Base-by-base conservation (phyloP, 2,329 filamentous ascomycete genomes). In the Fusarium sp. region DNA sequence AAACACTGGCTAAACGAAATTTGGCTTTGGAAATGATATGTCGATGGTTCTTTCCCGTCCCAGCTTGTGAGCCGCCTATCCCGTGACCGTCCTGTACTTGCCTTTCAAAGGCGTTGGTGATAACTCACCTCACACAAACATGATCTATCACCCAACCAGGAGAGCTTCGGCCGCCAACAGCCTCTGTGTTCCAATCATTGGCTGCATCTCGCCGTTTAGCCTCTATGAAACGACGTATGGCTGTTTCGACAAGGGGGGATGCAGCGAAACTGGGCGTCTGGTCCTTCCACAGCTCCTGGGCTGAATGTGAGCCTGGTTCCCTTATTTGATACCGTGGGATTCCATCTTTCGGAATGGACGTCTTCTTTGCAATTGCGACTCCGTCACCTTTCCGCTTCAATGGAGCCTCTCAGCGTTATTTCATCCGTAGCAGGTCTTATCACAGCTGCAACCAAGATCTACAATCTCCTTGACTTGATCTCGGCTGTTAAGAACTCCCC, bases 101-200 rank as follows among this genome's bases (percentile, higher is more conserved):
- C 18, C 10, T 25, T 34, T 33, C 51, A 36, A 20, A 38, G 29
- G 16, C 13, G 49, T 4, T 23, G 29, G 49, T 49, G 44, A 49
- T 49, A 49, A 16, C 23, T 49, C 44, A 49, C 44, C 44, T 49
- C 44, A 49, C 23, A 49, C 44, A 49, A 49, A 49, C 44, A 49
- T 49, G 44, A 49, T 49, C 44, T 29, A n/a, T 29, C 44, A 49
- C 13, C 49, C 49, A 51, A 34, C 49, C 29, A 34, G 29, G 49
- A 20, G 44, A 51, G 29, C 16, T 33, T 34, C 7, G 13, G 13
- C 49, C 14, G 3, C 14, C 44, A 49, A 49, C 27, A 49, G 6
- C 8, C 42, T 11, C 42, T 9, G 23, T 49, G 44, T 13, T 49
- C 44, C 44, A 33, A 51, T 51, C 16, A 10, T 33, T 18, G 49